Base-by-base conservation (phyloP, 2,329 filamentous ascomycete genomes). In the Fusarium lyarnte region DNA sequence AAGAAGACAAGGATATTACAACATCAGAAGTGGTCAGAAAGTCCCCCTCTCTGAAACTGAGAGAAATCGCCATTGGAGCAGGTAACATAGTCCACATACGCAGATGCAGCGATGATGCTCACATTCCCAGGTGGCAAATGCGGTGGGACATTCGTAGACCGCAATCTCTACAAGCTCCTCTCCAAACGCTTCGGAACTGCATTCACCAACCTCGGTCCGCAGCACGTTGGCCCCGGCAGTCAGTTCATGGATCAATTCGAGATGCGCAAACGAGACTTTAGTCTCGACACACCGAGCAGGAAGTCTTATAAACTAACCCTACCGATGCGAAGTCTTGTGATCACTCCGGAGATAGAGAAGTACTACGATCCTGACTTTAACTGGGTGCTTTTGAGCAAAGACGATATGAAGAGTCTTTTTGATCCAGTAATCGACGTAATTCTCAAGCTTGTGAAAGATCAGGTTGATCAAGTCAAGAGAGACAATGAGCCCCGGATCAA, bases 191-290 rank as follows among this genome's bases (percentile, higher is more conserved):
- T 53, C 14, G 51, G 51, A 1, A 21, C 51, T 29, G 13, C 51
- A 10, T 53, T 53, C 35, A 53, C 51, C 10, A 23, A n/a, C 14
- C 8, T 53, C 1, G 25, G 51, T 5, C 51, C 51, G 7, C 35
- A 53, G 10, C 51, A 53, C 3, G 19, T 53, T 7, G 51, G 51
- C 1, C 51, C 51, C 1, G 51, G 51, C 4, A 53, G 51, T 19
- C 51, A 53, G 12, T 53, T 53, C 21, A 53, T 53, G 51, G 51
- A 53, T 3, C 51, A 53, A 13, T 53, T 53, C 16, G 51, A 53
- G 10, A 53, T 19, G 16, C 35, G 35, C 13, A 53, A 53, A 8
- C 2, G 51, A 19, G 51, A 53, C 1, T 53, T 53, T 35, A 53
- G 51, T 8, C 51, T 39, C 12, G 51, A 53, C 16, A 29, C 33